These are phyloP conservation scores for Talaromyces islandicus DNA, from an alignment of 2,329 filamentous ascomycete species.

Conservation along the genomic window DNA sequence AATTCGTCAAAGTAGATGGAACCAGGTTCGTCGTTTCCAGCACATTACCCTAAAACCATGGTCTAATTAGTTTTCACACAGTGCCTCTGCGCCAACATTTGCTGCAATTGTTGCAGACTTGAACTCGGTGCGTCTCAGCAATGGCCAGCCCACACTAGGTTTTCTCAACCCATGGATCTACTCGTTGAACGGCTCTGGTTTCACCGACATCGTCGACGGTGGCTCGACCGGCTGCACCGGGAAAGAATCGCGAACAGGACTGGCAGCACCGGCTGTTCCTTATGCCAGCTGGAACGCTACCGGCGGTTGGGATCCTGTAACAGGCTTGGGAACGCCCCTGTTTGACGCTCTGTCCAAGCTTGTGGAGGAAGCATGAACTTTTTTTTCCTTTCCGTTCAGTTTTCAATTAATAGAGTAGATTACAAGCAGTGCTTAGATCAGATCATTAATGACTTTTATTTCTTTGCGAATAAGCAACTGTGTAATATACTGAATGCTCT, in stretches of 20 bases:
- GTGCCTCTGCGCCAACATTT: constrained; percentile 57
- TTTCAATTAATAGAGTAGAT: neutral
- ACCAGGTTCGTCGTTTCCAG: constrained; percentile 31
- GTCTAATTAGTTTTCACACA: constrained; percentile 17
- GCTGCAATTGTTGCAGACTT: constrained; percentile 59
- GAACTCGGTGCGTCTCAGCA: constrained; percentile 56
- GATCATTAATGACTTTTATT: neutral
- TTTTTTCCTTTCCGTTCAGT: neutral
- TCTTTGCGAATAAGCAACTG: neutral
- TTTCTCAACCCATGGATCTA: constrained; percentile 61
- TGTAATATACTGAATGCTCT: neutral
- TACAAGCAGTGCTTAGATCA: neutral
- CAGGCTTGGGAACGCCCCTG: constrained; percentile 32
- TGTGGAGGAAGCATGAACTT: constrained; percentile 6
- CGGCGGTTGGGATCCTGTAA: constrained; percentile 36
- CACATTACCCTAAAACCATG: neutral
- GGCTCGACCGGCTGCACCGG: constrained; percentile 42
- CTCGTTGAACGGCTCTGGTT: constrained; percentile 34
- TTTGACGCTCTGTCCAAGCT: constrained; percentile 19
- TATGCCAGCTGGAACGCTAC: constrained; percentile 48
- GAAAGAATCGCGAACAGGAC: constrained; percentile 26
- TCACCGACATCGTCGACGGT: constrained; percentile 46
- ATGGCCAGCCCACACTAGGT: constrained; percentile 49
- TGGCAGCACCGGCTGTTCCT: constrained; percentile 31
- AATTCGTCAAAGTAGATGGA: constrained; percentile 37